Evolutionary conservation across 2,329 filamentous ascomycete genomes (phyloP).

Genomic region (Nigrospora osmanthi): DNA sequence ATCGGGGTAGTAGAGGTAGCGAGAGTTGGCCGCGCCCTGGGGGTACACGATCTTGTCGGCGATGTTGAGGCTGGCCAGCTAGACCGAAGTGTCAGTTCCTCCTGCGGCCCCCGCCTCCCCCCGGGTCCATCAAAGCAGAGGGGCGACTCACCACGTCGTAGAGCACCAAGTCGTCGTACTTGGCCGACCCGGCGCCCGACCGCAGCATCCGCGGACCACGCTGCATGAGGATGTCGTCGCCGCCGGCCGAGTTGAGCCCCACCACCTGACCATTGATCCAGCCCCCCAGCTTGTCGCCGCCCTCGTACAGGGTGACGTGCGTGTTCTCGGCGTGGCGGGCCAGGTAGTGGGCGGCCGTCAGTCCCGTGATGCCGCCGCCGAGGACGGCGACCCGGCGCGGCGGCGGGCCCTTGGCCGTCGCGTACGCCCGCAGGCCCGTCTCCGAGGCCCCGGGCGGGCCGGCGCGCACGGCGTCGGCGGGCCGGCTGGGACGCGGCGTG

Average conservation of each 20-base stretch:
- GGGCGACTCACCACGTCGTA: constrained; percentile 56
- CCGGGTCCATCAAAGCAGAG: no score
- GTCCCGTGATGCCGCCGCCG: constrained; percentile 76
- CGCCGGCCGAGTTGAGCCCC: constrained; percentile 47
- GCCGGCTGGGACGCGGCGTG: not conserved
- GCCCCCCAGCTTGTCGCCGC: constrained; percentile 62
- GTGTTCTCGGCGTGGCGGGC: constrained; percentile 55
- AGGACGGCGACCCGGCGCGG: constrained; percentile 53
- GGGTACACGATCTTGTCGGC: constrained; percentile 44
- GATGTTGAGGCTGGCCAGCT: constrained; percentile 53
- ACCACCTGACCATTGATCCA: constrained; percentile 69
- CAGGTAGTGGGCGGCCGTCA: constrained; percentile 72
- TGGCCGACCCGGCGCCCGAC: constrained; percentile 27
- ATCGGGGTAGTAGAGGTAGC: constrained; percentile 86
- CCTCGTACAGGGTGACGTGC: constrained; percentile 77
- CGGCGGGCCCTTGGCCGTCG: constrained; percentile 7
- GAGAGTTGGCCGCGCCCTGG: constrained; percentile 41
- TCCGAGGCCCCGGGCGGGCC: not conserved
- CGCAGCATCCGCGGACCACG: constrained; percentile 73
- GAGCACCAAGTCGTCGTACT: constrained; percentile 57
- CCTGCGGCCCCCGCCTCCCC: no score
- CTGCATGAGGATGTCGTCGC: constrained; percentile 64
- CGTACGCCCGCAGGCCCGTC: constrained; percentile 7
- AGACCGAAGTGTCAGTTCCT: no score
- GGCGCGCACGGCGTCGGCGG: not conserved